Evolutionary conservation across 2,329 filamentous ascomycete genomes (phyloP).

Genomic region (Cercospora zeina): DNA sequence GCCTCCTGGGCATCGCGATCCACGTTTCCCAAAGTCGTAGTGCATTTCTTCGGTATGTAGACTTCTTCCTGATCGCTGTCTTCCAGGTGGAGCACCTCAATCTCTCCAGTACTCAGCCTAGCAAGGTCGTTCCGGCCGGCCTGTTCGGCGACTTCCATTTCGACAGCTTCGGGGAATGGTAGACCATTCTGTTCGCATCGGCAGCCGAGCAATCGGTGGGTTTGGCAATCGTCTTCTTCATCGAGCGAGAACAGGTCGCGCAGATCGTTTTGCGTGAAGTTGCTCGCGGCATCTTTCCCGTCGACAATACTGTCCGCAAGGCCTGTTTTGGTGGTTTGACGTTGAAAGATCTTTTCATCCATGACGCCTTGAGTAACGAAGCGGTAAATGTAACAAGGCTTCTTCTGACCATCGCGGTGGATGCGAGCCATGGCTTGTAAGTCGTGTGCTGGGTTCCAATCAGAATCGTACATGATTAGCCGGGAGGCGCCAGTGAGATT

Average conservation of each 20-base stretch:
- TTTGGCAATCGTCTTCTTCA: slow-evolving; percentile 61
- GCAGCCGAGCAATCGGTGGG: slow-evolving; percentile 67
- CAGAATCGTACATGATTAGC: slow-evolving; percentile 69
- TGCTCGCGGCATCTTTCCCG: slow-evolving; percentile 59
- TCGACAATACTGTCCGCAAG: slow-evolving; percentile 72
- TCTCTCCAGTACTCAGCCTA: slow-evolving; percentile 24
- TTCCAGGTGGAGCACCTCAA: slow-evolving; percentile 31
- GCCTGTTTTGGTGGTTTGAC: slow-evolving; percentile 69
- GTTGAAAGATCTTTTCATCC: slow-evolving; percentile 74
- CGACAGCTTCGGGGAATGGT: slow-evolving; percentile 29
- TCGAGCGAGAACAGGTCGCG: slow-evolving; percentile 67
- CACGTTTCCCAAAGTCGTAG: slow-evolving; percentile 35
- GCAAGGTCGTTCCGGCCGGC: slow-evolving; percentile 33
- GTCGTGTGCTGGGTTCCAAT: slow-evolving; percentile 75
- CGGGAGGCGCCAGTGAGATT: slow-evolving; percentile 71
- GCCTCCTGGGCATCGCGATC: slow-evolving; percentile 42
- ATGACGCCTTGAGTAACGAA: slow-evolving; percentile 67
- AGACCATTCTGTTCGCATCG: slow-evolving; percentile 59
- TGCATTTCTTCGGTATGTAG: slow-evolving; percentile 9
- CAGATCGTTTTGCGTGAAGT: slow-evolving; percentile 66
- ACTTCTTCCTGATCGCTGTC: slow-evolving; percentile 34
- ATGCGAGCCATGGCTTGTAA: slow-evolving; percentile 74
- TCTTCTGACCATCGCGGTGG: slow-evolving; percentile 70
- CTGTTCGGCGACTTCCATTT: slow-evolving; percentile 25
- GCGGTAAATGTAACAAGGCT: slow-evolving; percentile 67